Conservation (phyloP, 140 eudicot genomes). For the Cichorium intybus region DNA sequence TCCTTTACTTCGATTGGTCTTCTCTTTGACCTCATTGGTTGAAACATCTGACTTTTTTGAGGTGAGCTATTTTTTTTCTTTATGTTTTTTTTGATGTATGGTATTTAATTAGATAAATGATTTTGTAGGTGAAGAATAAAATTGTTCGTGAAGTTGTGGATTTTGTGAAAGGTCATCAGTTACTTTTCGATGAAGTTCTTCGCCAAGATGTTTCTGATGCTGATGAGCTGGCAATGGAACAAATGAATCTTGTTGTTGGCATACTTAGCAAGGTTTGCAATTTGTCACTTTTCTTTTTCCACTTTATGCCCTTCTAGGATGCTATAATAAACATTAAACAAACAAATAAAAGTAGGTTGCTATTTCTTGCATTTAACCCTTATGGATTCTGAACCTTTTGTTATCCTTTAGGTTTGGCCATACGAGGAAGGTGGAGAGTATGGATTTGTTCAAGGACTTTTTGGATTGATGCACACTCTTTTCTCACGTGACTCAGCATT, state of each 20-base stretch:
- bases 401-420: conserved; percentile 80
- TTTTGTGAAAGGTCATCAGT: conserved; percentile 79
- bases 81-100: neutral
- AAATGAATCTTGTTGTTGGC: conserved; percentile 84
- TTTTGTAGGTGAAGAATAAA: conserved; percentile 83
- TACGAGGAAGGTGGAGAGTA: conserved; percentile 80
- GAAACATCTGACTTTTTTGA: conserved; percentile 81
- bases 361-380: too few species aligned
- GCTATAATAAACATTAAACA: too few species aligned
- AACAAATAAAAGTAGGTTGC: too few species aligned
- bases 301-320: too few species aligned
- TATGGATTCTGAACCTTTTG: neutral
- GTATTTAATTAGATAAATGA: conserved; percentile 6
- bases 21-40: conserved; percentile 89
- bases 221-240: conserved; percentile 82
- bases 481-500: conserved; percentile 56
- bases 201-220: conserved; percentile 72
- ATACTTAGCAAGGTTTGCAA: conserved; percentile 82
- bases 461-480: conserved; percentile 75
- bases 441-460: conserved; percentile 90
- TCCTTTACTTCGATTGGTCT: conserved; percentile 81
- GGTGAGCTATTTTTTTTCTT: conserved; percentile 35
- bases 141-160: conserved; percentile 90
- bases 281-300: neutral
- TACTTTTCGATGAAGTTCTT: conserved; percentile 74